Evolutionary conservation across 768 basidiomycete species (phyloP), one percentile per base, ranked within the genome.

Genomic region (Serendipita sp.): DNA sequence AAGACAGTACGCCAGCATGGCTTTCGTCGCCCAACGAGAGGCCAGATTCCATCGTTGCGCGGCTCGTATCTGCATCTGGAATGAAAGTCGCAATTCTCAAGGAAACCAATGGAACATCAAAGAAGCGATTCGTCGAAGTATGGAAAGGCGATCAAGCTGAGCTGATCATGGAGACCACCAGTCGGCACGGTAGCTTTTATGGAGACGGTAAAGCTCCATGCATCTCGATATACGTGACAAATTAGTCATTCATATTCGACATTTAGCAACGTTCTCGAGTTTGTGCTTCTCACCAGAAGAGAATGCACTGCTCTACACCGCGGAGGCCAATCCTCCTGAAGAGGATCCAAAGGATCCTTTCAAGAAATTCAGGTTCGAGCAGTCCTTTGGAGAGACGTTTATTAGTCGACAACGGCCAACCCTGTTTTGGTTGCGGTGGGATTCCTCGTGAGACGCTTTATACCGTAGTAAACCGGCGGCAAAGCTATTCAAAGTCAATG

Each of bases 141-240:
- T 86, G 84, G 82, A 67, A 70, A 0, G 75, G 73, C 0, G 72
- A 75, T 30, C 65, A 69, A 7, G 69, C 83, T 1, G 76, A 79
- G 58, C 74, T 72, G 0, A 78, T 76, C 0, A 67, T 78, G 31
- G 81, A 86, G 38, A 83, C 86, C 17, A 80, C 82, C 0, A 77
- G 81, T 28, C 67, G 68, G 3, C 84, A 86, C 63, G 81, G 78
- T 0, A 74, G 76, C 9, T 86, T 84, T 65, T 83, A 84, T 66
- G 73, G 78, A 3, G 84, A 88, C 66, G 83, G 85, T 83, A 45
- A 48, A n/a, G n/a, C n/a, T n/a, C n/a, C n/a, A n/a, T n/a, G n/a
- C n/a, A n/a, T n/a, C n/a, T n/a, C n/a, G n/a, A n/a, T n/a, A n/a
- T n/a, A n/a, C n/a, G n/a, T n/a, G n/a, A n/a, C n/a, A n/a, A n/a